phyloP scores from a whole-genome alignment of 2,329 filamentous ascomycete species.

The Trichothecium roseum region DNA sequence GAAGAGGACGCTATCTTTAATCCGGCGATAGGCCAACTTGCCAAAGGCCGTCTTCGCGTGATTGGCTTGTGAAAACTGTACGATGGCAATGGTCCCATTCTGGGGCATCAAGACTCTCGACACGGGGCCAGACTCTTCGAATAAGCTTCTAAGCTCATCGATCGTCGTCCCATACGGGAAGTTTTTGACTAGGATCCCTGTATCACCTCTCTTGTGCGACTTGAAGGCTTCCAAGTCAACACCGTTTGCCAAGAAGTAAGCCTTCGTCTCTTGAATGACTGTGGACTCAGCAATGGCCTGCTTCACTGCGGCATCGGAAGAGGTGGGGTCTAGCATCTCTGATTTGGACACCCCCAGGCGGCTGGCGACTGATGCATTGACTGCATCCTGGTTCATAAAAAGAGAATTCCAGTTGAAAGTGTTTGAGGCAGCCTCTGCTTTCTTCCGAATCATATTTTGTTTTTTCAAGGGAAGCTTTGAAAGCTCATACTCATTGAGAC shows the following conservation, averaged over 20 bases:
- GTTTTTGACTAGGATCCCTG: slow-evolving; percentile 86
- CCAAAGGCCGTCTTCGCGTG: slow-evolving; percentile 78
- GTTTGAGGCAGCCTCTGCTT: slow-evolving; percentile 64
- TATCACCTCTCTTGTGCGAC: slow-evolving; percentile 72
- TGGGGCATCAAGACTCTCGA: slow-evolving; percentile 83
- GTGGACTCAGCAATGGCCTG: slow-evolving; percentile 95
- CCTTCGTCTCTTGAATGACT: slow-evolving; percentile 90
- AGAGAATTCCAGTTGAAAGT: slow-evolving; percentile 98
- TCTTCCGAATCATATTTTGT: slow-evolving; percentile 82
- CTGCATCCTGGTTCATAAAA: slow-evolving; percentile 96
- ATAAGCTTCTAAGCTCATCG: slow-evolving; percentile 69
- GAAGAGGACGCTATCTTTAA: slow-evolving; percentile 86
- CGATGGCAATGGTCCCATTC: slow-evolving; percentile 84
- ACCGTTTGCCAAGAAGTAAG: slow-evolving; percentile 78
- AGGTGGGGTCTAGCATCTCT: slow-evolving; percentile 89
- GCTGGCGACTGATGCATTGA: slow-evolving; percentile 80
- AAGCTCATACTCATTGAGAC: slow-evolving; percentile 78
- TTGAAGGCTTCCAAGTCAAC: slow-evolving; percentile 92
- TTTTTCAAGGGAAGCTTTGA: slow-evolving; percentile 91
- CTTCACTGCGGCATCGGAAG: slow-evolving; percentile 86
- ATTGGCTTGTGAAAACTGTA: slow-evolving; percentile 71
- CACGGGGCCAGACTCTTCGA: slow-evolving; percentile 78
- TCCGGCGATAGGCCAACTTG: slow-evolving; percentile 75
- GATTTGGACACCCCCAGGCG: slow-evolving; percentile 84
- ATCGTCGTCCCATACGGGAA: slow-evolving; percentile 74